Base-by-base conservation (phyloP, 805 yeast genomes). In the Nakazawaea ambrosiae region DNA sequence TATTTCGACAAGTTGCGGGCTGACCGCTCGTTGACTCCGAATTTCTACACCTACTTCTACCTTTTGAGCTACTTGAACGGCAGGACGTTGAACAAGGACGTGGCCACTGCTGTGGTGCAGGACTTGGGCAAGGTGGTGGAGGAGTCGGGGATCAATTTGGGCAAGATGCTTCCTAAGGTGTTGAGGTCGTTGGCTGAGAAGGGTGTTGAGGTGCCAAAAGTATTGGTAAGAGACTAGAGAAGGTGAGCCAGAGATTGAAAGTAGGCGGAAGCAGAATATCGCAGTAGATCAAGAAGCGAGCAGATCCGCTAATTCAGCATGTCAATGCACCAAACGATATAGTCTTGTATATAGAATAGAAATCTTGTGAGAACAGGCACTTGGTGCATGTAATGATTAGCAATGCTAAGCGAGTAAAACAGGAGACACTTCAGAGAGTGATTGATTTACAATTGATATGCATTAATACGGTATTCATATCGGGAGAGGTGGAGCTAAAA, bases 31-130 rank as follows among this genome's bases (percentile, higher is more conserved):
- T 46, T 48, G 23, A 51, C 49, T 30, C 76, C 79, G n/a, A 75
- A 75, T 49, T 50, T 57, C 41, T 75, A 49, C 58, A 71, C 79
- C 5, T 75, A 50, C 52, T 73, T 60, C 53, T 73, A 56, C 54
- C 49, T 75, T 46, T 48, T 75, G 36, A 55, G 51, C 31, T 34
- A 50, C 26, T 16, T 30, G 18, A 27, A 12, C 27, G 48, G 49
- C 25, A 54, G 57, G 16, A 28, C 19, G 6, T 23, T 18, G 20
- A 63, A 69, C 42, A 37, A 34, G 17, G 53, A 50, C 10, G 53
- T 55, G 33, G 47, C 63, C 17, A 61, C 64, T 41, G 52, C 43
- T 42, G 49, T 70, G 14, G 43, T 75, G 17, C 51, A 58, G 27
- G 70, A 70, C 37, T 38, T 74, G 34, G 55, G 54, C 2, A 47